These are phyloP conservation scores for Trichophyton rubrum DNA, from an alignment of 2,329 filamentous ascomycete species.

Conservation along the genomic window DNA sequence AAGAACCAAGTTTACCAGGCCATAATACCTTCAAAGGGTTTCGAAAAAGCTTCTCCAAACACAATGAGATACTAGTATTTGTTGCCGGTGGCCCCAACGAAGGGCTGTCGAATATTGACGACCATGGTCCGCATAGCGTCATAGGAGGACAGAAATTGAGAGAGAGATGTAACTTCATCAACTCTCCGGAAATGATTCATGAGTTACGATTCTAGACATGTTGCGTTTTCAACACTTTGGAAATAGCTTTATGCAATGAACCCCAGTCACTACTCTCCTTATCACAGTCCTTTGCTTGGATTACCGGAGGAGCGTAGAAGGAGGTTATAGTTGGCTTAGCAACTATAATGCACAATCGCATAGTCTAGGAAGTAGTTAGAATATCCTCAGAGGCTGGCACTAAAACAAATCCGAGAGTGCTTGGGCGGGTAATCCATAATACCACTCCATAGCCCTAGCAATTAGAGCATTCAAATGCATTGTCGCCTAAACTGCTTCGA, in stretches of 20 bases:
- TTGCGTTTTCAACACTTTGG: not conserved
- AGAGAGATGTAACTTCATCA: constrained; percentile 5
- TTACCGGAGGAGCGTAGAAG: not conserved
- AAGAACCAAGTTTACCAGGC: not conserved
- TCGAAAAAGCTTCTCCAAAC: not conserved
- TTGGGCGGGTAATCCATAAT: too few relatives aligned
- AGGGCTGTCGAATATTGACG: constrained; percentile 5
- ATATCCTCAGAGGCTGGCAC: too few relatives aligned
- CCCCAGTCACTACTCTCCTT: not conserved
- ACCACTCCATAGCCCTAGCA: too few relatives aligned
- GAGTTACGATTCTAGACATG: constrained; percentile 4
- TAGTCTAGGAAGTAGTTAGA: too few relatives aligned
- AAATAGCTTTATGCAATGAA: not conserved
- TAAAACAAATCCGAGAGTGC: too few relatives aligned
- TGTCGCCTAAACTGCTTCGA: too few relatives aligned
- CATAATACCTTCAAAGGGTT: constrained; percentile 4
- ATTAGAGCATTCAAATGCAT: too few relatives aligned
- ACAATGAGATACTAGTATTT: not conserved
- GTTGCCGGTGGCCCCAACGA: constrained; percentile 1
- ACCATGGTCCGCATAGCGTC: not conserved
- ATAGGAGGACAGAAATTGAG: constrained; percentile 5
- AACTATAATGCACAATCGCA: too few relatives aligned
- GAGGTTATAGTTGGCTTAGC: too few relatives aligned
- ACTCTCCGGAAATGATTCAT: constrained; percentile 4
- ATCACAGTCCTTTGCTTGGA: not conserved